Evolutionary conservation across 352 stramenopile species (phyloP).

Genomic region (Globisporangium camurandrum): DNA sequence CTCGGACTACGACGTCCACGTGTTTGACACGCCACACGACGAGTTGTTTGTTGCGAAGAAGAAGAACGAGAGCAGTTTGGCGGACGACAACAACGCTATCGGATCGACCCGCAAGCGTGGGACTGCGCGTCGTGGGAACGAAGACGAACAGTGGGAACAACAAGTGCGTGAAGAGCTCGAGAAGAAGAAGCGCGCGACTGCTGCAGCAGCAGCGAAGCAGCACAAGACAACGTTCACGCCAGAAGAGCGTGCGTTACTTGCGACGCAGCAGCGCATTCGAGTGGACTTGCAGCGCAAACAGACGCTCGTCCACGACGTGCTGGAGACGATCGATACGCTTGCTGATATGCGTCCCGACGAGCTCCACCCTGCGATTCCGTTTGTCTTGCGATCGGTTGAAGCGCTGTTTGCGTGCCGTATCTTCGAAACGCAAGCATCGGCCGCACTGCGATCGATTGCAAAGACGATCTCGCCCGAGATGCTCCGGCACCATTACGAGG

Average conservation of each 20-base stretch:
- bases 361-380: conserved; percentile 64
- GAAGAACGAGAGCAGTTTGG: conserved; percentile 18
- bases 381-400: conserved; percentile 39
- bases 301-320: conserved; percentile 31
- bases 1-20: conserved; percentile 41
- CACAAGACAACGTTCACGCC: conserved; percentile 21
- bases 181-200: conserved; percentile 42
- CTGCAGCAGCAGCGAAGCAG: conserved; percentile 25
- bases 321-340: conserved; percentile 63
- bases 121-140: conserved; percentile 37
- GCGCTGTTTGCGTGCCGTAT: conserved; percentile 53
- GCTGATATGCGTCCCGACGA: conserved; percentile 46
- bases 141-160: conserved; percentile 83
- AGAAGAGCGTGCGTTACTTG: conserved; percentile 50
- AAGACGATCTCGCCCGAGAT: conserved; percentile 53
- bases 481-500: conserved; percentile 59
- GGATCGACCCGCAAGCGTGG: conserved; percentile 24
- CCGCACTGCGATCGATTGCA: conserved; percentile 33
- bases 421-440: conserved; percentile 34
- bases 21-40: conserved; percentile 62
- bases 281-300: conserved; percentile 34
- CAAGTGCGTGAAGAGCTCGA: conserved; percentile 77
- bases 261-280: conserved; percentile 55
- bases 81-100: conserved; percentile 3
- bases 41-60: conserved; percentile 70